Percentiles rank a stretch among this genome's conserved stretches.
These are phyloP conservation scores for Rhizopogon vinicolor DNA, from an alignment of 768 basidiomycete genomes.

Conservation along the genomic window DNA sequence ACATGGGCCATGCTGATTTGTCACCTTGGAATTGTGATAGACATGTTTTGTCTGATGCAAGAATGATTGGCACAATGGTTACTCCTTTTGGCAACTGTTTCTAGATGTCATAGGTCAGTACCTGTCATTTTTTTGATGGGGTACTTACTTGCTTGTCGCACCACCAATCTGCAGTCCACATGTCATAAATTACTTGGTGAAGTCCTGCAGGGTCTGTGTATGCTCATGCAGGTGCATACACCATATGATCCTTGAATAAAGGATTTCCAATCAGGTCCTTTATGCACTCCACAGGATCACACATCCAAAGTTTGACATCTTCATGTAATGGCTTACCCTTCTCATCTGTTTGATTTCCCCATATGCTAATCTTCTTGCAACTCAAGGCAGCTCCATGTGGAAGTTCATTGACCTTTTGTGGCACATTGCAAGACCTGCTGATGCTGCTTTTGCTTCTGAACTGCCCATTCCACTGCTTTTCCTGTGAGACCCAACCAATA, in stretches of 20 bases:
- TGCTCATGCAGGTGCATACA: conserved; percentile 1
- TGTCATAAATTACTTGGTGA: conserved; percentile 8
- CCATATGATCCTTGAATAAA: conserved; percentile 4
- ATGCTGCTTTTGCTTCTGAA: too few relatives aligned
- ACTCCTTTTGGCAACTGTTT: conserved; percentile 6
- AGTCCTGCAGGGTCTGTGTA: conserved; percentile 4
- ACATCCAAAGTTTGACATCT: conserved; percentile 22
- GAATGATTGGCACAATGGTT: conserved; percentile 12
- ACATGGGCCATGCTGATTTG: conserved; percentile 20
- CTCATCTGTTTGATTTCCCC: conserved; percentile 12
- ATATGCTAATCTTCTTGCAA: conserved; percentile 15
- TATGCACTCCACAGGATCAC: conserved; percentile 14
- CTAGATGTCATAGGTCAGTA: background rate
- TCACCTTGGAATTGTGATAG: conserved; percentile 34
- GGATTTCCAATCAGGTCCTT: conserved; percentile 27
- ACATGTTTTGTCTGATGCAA: conserved; percentile 39
- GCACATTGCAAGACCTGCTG: too few relatives aligned
- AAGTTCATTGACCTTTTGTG: conserved; percentile 18
- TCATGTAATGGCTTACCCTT: conserved; percentile 6
- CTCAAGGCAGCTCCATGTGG: conserved; percentile 15
- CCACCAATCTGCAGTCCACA: conserved; percentile 24
- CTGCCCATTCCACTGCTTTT: too few relatives aligned
- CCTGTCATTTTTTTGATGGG: background rate
- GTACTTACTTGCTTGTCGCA: conserved; percentile 14
- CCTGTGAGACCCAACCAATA: too few relatives aligned